Conservation (phyloP, 345 rosid genomes). For the Odontarrhena argentea region DNA sequence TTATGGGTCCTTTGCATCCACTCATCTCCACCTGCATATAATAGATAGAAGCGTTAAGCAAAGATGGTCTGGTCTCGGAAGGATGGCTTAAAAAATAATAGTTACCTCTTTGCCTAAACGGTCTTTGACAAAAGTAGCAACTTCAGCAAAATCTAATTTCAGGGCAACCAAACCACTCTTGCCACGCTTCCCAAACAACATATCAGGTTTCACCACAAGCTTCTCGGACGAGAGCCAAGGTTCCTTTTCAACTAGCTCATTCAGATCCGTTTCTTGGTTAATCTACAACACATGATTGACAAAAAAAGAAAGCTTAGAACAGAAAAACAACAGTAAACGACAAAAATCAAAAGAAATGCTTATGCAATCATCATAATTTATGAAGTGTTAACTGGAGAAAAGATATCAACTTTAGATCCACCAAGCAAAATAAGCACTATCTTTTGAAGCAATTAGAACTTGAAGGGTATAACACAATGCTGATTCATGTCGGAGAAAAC, state of each 20-base stretch:
- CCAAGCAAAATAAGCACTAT: no score
- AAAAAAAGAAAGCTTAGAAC: not conserved
- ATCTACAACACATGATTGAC: slow-evolving; percentile 48
- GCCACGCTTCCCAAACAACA: slow-evolving; percentile 96
- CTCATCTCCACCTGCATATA: slow-evolving; percentile 78
- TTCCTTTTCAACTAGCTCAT: slow-evolving; percentile 71
- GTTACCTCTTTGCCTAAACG: slow-evolving; percentile 82
- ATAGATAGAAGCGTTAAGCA: not conserved
- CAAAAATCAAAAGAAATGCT: not conserved
- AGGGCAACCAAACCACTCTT: slow-evolving; percentile 92
- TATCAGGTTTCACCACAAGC: slow-evolving; percentile 94
- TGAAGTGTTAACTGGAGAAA: not conserved
- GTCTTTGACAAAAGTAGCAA: slow-evolving; percentile 70
- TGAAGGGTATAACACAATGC: not conserved
- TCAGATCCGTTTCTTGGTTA: slow-evolving; percentile 68
- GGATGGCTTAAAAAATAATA: not conserved
- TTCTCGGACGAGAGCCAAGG: slow-evolving; percentile 85
- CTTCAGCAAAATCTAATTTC: slow-evolving; percentile 76
- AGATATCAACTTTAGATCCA: not conserved
- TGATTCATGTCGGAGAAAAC: slow-evolving; percentile 12
- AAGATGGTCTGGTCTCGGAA: not conserved
- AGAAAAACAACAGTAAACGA: not conserved
- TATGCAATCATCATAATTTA: not conserved
- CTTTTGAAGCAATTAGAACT: not conserved
- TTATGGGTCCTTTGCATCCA: slow-evolving; percentile 90